These are phyloP conservation scores for Discostella stelligeroides DNA, from an alignment of 108 stramenopile species.

Conservation along the genomic window DNA sequence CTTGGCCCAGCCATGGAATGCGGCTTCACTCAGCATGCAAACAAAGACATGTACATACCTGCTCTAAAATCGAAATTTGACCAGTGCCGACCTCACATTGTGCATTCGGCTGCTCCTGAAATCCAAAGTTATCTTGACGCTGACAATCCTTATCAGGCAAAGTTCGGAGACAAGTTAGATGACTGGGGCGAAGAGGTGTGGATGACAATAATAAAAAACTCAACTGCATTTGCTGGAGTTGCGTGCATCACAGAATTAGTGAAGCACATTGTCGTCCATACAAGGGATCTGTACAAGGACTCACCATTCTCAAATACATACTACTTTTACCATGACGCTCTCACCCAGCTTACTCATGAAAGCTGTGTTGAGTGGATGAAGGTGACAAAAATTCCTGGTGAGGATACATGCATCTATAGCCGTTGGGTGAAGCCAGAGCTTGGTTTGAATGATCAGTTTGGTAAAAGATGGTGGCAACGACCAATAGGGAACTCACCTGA, in stretches of 20 bases:
- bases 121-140: background rate
- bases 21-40: background rate
- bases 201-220: background rate
- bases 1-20: background rate
- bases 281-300: background rate
- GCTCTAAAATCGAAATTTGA: too few relatives aligned
- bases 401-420: background rate
- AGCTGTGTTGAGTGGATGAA: slow-evolving; percentile 20
- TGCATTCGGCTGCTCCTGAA: background rate
- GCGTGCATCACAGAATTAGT: slow-evolving; percentile 9
- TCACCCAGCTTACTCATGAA: slow-evolving; percentile 8
- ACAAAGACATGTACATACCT: background rate
- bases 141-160: background rate
- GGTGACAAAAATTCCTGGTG: background rate
- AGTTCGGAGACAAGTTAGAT: background rate
- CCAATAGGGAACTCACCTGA: slow-evolving; percentile 20
- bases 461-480: too few relatives aligned
- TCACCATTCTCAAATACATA: background rate
- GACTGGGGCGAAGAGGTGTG: background rate
- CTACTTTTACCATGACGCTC: slow-evolving; percentile 25
- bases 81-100: background rate
- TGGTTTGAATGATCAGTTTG: slow-evolving; percentile 6
- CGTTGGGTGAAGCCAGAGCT: slow-evolving; percentile 15
- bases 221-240: background rate
- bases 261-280: too few relatives aligned